A percentile compares a stretch with the other conserved stretches of the same genome.
These are phyloP conservation scores for Panaeolus cyanescens DNA, from an alignment of 768 basidiomycete species.

Conservation along the genomic window DNA sequence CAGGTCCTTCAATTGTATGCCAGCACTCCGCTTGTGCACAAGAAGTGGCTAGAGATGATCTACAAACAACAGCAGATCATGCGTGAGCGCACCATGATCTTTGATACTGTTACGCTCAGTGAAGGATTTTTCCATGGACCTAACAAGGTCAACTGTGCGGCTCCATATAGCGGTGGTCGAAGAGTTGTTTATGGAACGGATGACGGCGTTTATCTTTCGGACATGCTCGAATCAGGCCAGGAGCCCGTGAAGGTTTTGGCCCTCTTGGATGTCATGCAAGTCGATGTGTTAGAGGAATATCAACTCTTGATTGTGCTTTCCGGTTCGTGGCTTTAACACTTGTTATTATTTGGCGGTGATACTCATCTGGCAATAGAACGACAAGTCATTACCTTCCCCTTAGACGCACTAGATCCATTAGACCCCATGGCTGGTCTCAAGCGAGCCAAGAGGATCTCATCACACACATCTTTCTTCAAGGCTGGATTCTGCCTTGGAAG, in stretches of 20 bases:
- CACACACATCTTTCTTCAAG: conserved; percentile 98
- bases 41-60: conserved; percentile 94
- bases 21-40: conserved; percentile 77
- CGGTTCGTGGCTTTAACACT: conserved; percentile 47
- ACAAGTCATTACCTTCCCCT: conserved; percentile 93
- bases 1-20: conserved; percentile 94
- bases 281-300: conserved; percentile 96
- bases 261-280: conserved; percentile 87
- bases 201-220: conserved; percentile 94
- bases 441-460: conserved; percentile 92
- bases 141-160: conserved; percentile 93
- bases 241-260: conserved; percentile 91
- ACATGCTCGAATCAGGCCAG: conserved; percentile 71
- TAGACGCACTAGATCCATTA: conserved; percentile 87
- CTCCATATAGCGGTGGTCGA: conserved; percentile 76
- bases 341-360: neutral
- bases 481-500: conserved; percentile 89
- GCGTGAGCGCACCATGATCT: conserved; percentile 82
- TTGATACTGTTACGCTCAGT: conserved; percentile 82
- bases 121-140: conserved; percentile 86
- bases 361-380: conserved; percentile 58
- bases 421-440: conserved; percentile 92
- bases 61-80: conserved; percentile 85
- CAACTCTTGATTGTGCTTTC: conserved; percentile 97
- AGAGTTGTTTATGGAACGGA: conserved; percentile 96